Base-by-base conservation (phyloP, 2,329 filamentous ascomycete species). In the Aspergillus awamori region DNA sequence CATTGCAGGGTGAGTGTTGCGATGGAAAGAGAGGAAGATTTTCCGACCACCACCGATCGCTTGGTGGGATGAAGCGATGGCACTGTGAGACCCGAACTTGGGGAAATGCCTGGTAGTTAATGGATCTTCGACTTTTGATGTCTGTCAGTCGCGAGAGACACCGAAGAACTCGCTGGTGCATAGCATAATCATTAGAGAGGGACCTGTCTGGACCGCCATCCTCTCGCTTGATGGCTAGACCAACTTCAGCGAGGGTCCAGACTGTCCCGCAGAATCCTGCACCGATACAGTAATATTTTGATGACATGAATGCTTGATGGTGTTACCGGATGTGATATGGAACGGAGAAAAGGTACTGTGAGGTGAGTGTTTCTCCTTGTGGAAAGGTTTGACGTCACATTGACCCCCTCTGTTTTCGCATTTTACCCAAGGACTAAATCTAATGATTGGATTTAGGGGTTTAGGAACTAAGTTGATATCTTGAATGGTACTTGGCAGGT, bases 201-300 rank as follows among this genome's bases (percentile, higher is more conserved):
- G 71, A 73, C 51, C 74, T 55, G 3, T 59, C 60, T 3, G 69
- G 69, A 1, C 70, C 68, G 5, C 74, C 73, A 62, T 76, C 74
- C 62, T 74, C 75, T 57, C 74, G 67, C 61, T 77, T 77, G 71
- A 72, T 70, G 13, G 70, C 71, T 4, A 53, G 54, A 1, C 62
- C 66, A 4, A 57, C n/a, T 2, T 58, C 64, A 24, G 53, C 33
- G 17, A 63, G 43, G 38, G 73, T 64, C 73, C 73, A 77, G 7
- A 76, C 73, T 0, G 72, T 71, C 2, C 75, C 73, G 51, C 74
- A 77, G 53, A 65, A 67, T 0, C 74, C 75, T 8, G 66, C 53
- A 2, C 75, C 73, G 8, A 77, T 75, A 11, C 59, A 26, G 22
- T 11, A 36, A 17, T 54, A 54, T n/a, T 11, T n/a, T 0, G 24